Conservation (phyloP, 805 yeast genomes). For the Sugiyamaella americana region DNA sequence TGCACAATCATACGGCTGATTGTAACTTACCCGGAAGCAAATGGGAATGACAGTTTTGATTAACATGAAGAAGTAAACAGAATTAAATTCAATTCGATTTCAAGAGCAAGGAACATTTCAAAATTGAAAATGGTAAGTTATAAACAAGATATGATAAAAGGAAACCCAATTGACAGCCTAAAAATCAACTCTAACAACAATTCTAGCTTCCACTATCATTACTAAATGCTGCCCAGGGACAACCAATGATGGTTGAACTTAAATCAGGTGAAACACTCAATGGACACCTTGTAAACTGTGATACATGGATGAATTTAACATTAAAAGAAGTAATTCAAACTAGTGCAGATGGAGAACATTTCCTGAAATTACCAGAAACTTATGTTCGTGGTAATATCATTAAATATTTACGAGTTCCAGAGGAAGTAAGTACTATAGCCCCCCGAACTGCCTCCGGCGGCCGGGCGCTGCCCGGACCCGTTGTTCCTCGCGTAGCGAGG, state of each 20-base stretch:
- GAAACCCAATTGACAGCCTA: no score
- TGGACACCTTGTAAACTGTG: slow-evolving; percentile 81
- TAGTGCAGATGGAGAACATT: slow-evolving; percentile 47
- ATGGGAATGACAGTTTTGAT: no score
- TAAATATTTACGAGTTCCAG: slow-evolving; percentile 39
- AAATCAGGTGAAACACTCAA: slow-evolving; percentile 86
- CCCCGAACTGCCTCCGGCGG: no score
- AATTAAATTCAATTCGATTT: no score
- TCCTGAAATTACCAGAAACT: slow-evolving; percentile 59
- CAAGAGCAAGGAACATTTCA: background rate
- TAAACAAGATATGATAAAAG: background rate
- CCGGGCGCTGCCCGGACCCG: no score
- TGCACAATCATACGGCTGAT: no score
- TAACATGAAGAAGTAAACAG: no score
- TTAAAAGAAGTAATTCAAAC: slow-evolving; percentile 63
- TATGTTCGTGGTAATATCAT: slow-evolving; percentile 78
- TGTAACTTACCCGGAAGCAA: no score
- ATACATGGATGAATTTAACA: slow-evolving; percentile 93
- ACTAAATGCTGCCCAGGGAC: slow-evolving; percentile 84
- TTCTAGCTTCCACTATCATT: slow-evolving; percentile 87
- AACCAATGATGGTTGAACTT: slow-evolving; percentile 79
- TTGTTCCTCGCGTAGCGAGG: no score
- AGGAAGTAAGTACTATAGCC: slow-evolving; percentile 20
- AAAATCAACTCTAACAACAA: no score
- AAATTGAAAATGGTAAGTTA: background rate